Evolutionary conservation across 116 monocot species (phyloP).

Genomic region (Iris pallida): DNA sequence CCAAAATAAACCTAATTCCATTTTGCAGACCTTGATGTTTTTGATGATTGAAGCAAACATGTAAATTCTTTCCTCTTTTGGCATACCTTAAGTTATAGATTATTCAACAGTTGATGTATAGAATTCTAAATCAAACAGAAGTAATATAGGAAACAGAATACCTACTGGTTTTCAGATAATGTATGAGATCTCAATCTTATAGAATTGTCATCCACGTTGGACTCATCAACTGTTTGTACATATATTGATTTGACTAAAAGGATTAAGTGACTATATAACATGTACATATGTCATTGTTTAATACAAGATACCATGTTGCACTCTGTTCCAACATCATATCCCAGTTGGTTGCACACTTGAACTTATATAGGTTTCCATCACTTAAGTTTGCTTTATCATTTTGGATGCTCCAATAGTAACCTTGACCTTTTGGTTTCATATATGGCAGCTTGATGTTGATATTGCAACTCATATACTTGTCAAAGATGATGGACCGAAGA

Average conservation of each 20-base stretch:
- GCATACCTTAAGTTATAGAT: too few relatives aligned
- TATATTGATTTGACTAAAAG: not conserved
- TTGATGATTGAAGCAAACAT: too few relatives aligned
- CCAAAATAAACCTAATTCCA: too few relatives aligned
- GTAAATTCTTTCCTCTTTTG: too few relatives aligned
- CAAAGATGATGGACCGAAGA: slow-evolving; percentile 80
- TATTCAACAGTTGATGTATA: too few relatives aligned
- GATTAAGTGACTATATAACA: not conserved
- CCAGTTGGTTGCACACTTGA: slow-evolving; percentile 2
- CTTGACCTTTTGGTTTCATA: slow-evolving; percentile 5
- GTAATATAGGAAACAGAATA: too few relatives aligned
- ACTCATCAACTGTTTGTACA: not conserved
- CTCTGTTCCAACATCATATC: not conserved
- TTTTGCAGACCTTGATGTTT: too few relatives aligned
- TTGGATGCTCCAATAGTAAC: slow-evolving; percentile 1
- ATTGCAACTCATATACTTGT: slow-evolving; percentile 78
- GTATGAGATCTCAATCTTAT: too few relatives aligned
- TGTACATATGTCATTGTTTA: not conserved
- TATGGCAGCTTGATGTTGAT: slow-evolving; percentile 73
- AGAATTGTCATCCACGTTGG: not conserved
- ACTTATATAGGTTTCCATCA: not conserved
- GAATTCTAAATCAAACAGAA: too few relatives aligned
- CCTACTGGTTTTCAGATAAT: too few relatives aligned
- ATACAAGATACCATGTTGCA: not conserved
- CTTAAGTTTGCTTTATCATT: not conserved